Conservation (phyloP, 257 asterid genomes). For the Fraxinus cuspidata region DNA sequence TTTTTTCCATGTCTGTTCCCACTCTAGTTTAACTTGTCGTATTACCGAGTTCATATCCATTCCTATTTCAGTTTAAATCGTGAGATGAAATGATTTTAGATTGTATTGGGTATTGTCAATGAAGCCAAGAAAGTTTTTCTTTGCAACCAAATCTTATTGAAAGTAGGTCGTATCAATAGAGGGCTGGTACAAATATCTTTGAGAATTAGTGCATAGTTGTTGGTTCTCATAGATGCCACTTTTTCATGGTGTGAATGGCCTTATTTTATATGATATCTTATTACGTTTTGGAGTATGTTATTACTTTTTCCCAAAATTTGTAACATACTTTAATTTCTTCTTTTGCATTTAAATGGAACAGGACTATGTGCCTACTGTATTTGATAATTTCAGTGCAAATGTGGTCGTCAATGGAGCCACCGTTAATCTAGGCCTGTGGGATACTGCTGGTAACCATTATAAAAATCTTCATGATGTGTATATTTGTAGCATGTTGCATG, state of each 20-base stretch:
- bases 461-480: neutral
- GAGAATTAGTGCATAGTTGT: neutral
- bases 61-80: neutral
- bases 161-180: neutral
- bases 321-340: constrained; percentile 10
- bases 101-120: neutral
- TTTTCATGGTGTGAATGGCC: constrained; percentile 11
- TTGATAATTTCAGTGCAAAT: constrained; percentile 62
- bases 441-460: constrained; percentile 52
- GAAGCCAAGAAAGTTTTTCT: neutral
- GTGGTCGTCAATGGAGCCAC: constrained; percentile 60
- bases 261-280: neutral
- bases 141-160: neutral
- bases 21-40: neutral
- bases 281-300: constrained; percentile 7
- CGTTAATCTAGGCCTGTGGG: constrained; percentile 59
- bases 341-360: constrained; percentile 37
- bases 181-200: neutral
- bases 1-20: neutral
- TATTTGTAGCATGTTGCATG: neutral
- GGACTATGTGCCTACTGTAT: constrained; percentile 69
- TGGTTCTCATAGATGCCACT: constrained; percentile 13
- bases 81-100: neutral
- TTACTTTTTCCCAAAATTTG: constrained; percentile 1
- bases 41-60: neutral